These are phyloP conservation scores for Cyclotella cryptica DNA, from an alignment of 108 stramenopile species.

Conservation along the genomic window DNA sequence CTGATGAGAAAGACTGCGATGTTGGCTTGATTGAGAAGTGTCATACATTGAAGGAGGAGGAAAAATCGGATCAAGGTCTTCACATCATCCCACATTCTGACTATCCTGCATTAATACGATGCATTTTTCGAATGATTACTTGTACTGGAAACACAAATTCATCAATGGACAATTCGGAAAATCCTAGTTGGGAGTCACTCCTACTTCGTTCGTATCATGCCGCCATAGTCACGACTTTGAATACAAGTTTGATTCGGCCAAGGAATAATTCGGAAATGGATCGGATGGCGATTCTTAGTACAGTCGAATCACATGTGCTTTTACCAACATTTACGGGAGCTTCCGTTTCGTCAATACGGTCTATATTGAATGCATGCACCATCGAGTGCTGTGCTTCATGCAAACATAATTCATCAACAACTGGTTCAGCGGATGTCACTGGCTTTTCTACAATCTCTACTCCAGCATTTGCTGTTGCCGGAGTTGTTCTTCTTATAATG, in stretches of 20 bases:
- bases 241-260: not conserved
- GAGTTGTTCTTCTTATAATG: slow-evolving; percentile 45
- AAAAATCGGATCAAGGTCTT: slow-evolving; percentile 23
- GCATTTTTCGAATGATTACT: slow-evolving; percentile 43
- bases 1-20: not conserved
- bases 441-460: not conserved
- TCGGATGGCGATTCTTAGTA: slow-evolving; percentile 27
- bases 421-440: not conserved
- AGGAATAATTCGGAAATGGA: slow-evolving; percentile 5
- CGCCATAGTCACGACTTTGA: slow-evolving; percentile 23
- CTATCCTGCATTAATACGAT: slow-evolving; percentile 47
- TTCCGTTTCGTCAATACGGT: slow-evolving; percentile 27
- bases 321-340: slow-evolving; percentile 42
- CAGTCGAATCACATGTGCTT: slow-evolving; percentile 45
- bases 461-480: slow-evolving; percentile 39
- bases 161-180: not conserved
- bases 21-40: not conserved
- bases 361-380: slow-evolving; percentile 32
- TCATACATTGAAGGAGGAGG: slow-evolving; percentile 8
- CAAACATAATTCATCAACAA: slow-evolving; percentile 2
- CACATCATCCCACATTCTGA: slow-evolving; percentile 44
- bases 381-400: slow-evolving; percentile 34
- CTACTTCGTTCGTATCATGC: slow-evolving; percentile 43
- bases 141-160: not conserved
- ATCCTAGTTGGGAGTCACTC: slow-evolving; percentile 37